A percentile compares a stretch with the other conserved stretches of the same genome.
These are phyloP conservation scores for Coniophora puteana DNA, from an alignment of 1,284 basidiomycete species.

Conservation along the genomic window DNA sequence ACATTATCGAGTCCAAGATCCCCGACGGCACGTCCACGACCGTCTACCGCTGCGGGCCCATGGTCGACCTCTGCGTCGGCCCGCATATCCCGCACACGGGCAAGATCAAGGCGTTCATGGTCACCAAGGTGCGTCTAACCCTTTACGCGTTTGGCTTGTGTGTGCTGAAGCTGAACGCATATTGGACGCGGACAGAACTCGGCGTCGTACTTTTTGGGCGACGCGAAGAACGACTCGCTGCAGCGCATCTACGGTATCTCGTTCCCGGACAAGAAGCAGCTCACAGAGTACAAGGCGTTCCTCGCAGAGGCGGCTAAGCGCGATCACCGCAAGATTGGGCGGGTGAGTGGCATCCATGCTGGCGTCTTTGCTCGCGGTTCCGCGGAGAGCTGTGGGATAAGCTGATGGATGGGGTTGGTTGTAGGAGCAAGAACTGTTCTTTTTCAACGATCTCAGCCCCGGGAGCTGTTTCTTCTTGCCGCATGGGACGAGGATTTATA, in stretches of 20 bases:
- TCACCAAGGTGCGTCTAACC: constrained; percentile 71
- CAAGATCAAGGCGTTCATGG: constrained; percentile 94
- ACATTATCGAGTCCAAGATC: constrained; percentile 95
- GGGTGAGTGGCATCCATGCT: constrained; percentile 37
- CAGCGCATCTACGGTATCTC: constrained; percentile 99
- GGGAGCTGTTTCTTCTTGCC: constrained; percentile 97
- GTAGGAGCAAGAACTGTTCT: constrained; percentile 95
- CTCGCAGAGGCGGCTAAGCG: constrained; percentile 96
- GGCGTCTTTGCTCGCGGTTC: constrained; percentile 4
- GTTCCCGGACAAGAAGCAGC: constrained; percentile 97
- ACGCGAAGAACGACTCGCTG: constrained; percentile 90
- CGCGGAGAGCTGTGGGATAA: too few relatives aligned
- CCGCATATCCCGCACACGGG: constrained; percentile 98
- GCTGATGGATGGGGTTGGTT: too few relatives aligned
- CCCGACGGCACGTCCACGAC: constrained; percentile 97
- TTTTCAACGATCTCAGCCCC: constrained; percentile 96
- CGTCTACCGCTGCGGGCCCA: constrained; percentile 97
- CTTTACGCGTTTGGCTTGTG: background rate
- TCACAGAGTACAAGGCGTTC: constrained; percentile 95
- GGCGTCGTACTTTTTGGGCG: constrained; percentile 97
- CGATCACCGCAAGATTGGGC: constrained; percentile 95
- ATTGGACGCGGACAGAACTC: constrained; percentile 65
- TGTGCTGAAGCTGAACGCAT: too few relatives aligned
- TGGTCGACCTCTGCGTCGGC: constrained; percentile 97
- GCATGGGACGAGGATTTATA: constrained; percentile 97